Evolutionary conservation across 2,329 filamentous ascomycete genomes (phyloP), one percentile per base, ranked within the genome.

Genomic region (Parastagonospora nodorum): DNA sequence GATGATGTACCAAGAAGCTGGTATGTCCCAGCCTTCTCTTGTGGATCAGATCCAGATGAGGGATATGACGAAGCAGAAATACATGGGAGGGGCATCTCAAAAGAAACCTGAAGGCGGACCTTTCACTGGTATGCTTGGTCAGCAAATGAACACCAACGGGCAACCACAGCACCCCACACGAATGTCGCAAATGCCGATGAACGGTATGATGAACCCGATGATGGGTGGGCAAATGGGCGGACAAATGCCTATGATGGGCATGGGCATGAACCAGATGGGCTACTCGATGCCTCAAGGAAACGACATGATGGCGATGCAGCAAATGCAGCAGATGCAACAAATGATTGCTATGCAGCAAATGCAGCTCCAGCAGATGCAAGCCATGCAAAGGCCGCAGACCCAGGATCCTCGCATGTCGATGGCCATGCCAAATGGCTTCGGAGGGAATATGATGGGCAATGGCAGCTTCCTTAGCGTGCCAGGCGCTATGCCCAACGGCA

Each of bases 261-360:
- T 64, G 61, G 57, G 59, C 24, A 66, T 66, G 64, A 62, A 64
- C 12, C 58, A 57, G 30, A 69, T 69, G 66, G 64, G 60, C 19
- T 69, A 63, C 41, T 89, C 93, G 63, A 81, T 92, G 36, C 87
- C 92, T 60, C 88, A 94, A 81, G 88, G 84, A 6, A 88, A 91
- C 66, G 61, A 69, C 67, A 58, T 61, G 69, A 91, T 94, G 87
- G 91, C 96, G 71, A 92, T 95, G 88, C 89, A 95, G 69, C 92
- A 92, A 75, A 93, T 95, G 88, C 88, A 68, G 49, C 64, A 71
- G 35, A 69, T 69, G 60, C 68, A 72, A 48, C 67, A 70, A 42
- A 68, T 68, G 63, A 60, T 68, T 37, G 67, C 66, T 8, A 67
- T 69, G 55, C 68, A 70, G 41, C 67, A 69, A 42, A 64, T 71